Conservation (phyloP, 1,284 basidiomycete species). For the Cutaneotrichosporon mucoides region DNA sequence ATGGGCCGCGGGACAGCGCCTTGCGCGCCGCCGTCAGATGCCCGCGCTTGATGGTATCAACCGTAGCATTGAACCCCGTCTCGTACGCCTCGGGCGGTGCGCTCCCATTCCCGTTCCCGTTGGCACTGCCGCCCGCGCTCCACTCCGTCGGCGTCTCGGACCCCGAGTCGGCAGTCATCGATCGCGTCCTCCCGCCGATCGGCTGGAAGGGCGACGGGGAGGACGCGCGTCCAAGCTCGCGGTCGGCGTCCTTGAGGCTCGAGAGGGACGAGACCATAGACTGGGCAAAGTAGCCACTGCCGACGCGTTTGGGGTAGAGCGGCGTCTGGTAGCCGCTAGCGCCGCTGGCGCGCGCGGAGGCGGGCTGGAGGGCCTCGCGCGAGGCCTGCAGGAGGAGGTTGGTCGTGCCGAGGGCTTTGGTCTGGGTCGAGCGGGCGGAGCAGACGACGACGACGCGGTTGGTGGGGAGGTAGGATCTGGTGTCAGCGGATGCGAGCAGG, state of each 20-base stretch:
- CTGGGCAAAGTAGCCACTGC: conserved; percentile 42
- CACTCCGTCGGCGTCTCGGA: conserved; percentile 7
- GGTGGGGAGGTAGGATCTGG: conserved; percentile 72
- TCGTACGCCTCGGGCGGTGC: conserved; percentile 9
- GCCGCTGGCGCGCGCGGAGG: conserved; percentile 16
- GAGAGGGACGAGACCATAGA: conserved; percentile 44
- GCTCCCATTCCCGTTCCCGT: conserved; percentile 6
- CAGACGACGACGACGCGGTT: conserved; percentile 91
- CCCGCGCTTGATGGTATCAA: conserved; percentile 79
- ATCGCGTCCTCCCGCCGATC: conserved; percentile 22
- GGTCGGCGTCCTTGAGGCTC: conserved; percentile 36
- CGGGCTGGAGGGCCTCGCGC: conserved; percentile 63
- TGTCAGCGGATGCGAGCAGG: neutral
- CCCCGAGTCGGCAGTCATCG: conserved; percentile 18
- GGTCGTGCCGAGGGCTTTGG: conserved; percentile 92
- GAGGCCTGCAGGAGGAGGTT: conserved; percentile 87
- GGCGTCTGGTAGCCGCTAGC: conserved; percentile 43
- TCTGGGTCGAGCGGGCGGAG: conserved; percentile 90
- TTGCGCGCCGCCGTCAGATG: conserved; percentile 74
- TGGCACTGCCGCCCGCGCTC: too few relatives aligned
- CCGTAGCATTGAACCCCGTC: conserved; percentile 67
- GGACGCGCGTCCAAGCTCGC: conserved; percentile 46
- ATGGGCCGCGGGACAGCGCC: conserved; percentile 59
- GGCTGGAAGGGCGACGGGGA: conserved; percentile 50
- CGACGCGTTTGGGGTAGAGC: conserved; percentile 49